A percentile compares a stretch with the other conserved stretches of the same genome.
phyloP scores from a whole-genome alignment of 1,139 yeast genomes.

The Spencermartinsiella ligniputridi region DNA sequence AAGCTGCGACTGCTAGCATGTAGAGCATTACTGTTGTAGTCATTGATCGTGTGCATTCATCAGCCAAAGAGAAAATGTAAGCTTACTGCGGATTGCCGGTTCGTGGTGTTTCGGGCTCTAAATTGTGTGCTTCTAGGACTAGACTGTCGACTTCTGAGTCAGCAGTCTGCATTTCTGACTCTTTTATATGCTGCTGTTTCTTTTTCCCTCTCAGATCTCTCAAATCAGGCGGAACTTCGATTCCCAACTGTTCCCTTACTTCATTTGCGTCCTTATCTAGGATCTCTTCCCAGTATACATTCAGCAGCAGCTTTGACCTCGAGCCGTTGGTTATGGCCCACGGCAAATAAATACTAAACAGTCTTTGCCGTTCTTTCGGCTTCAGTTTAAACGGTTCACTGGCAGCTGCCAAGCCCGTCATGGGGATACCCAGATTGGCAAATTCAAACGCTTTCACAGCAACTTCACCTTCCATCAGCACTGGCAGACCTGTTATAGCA shows the following conservation, averaged over 20 bases:
- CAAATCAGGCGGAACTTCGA: conserved; percentile 76
- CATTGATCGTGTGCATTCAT: no score
- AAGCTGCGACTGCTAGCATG: no score
- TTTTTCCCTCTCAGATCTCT: conserved; percentile 52
- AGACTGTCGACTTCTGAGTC: no score
- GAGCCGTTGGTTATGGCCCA: conserved; percentile 83
- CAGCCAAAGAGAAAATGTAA: no score
- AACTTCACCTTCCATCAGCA: conserved; percentile 91
- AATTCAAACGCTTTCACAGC: conserved; percentile 90
- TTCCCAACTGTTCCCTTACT: conserved; percentile 63
- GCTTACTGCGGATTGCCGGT: no score
- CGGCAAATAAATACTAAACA: conserved; percentile 64
- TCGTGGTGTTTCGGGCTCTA: no score
- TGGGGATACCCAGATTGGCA: conserved; percentile 88
- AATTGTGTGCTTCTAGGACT: no score
- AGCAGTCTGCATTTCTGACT: no score
- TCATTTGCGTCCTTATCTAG: conserved; percentile 69
- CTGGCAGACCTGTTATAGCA: conserved; percentile 85
- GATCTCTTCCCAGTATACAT: conserved; percentile 89
- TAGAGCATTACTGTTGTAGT: no score
- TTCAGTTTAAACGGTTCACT: conserved; percentile 78
- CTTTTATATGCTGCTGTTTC: no score
- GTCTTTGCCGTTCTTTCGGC: conserved; percentile 46
- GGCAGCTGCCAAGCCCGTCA: conserved; percentile 89
- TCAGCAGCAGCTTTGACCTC: conserved; percentile 69